Conservation (phyloP, 75 land plant genomes). For the Ceratopteris richardii region DNA sequence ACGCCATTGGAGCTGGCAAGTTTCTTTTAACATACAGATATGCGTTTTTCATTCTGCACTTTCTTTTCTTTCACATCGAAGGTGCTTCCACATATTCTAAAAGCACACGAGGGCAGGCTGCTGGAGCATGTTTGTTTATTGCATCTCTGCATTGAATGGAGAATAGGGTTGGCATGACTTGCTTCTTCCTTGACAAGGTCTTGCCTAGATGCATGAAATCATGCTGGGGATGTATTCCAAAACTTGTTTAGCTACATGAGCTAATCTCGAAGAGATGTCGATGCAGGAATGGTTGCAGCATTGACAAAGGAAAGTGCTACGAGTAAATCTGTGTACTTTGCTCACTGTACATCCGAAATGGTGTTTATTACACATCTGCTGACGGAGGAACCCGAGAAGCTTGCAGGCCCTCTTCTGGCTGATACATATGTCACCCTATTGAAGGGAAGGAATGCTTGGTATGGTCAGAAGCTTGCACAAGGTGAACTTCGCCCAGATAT, state of each 20-base stretch:
- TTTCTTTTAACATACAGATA: background rate
- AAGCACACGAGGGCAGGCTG: background rate
- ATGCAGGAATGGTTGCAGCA: constrained; percentile 53
- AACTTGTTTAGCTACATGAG: too few species aligned
- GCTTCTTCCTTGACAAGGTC: too few species aligned
- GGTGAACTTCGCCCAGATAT: constrained; percentile 44
- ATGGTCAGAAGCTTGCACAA: constrained; percentile 44
- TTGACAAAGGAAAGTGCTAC: constrained; percentile 51
- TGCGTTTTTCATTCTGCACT: background rate
- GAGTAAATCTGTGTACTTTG: constrained; percentile 49
- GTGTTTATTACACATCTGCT: constrained; percentile 46
- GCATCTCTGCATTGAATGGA: too few species aligned
- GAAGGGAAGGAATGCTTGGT: constrained; percentile 58
- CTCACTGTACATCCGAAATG: constrained; percentile 53
- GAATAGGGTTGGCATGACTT: too few species aligned
- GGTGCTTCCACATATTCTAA: background rate
- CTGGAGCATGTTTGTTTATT: too few species aligned
- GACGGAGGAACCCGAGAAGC: constrained; percentile 37
- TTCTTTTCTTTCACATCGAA: background rate
- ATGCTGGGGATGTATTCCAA: too few species aligned
- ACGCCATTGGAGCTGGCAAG: constrained; percentile 47
- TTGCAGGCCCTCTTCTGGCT: constrained; percentile 49
- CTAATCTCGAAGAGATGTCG: too few species aligned
- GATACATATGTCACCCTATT: constrained; percentile 48
- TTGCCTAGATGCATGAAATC: too few species aligned